Percentiles rank a stretch among this genome's conserved stretches.
phyloP scores from a whole-genome alignment of 2,329 filamentous ascomycete genomes.

The Xenoacremonium recifei region DNA sequence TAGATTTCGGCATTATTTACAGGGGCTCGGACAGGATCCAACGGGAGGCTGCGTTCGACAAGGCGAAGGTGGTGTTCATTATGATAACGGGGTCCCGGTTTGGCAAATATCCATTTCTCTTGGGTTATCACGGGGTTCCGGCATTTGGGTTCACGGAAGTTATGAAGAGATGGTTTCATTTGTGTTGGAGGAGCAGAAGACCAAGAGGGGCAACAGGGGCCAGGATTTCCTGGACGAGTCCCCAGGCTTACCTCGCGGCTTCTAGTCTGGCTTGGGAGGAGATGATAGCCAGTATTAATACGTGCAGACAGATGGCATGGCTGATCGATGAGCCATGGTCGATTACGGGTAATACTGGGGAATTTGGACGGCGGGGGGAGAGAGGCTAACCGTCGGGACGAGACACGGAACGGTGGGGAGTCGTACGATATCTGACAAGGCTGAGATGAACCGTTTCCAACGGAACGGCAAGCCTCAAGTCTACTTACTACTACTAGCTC shows the following conservation, averaged over 20 bases:
- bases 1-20: constrained; percentile 17
- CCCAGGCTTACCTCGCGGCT: too few species aligned
- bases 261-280: too few species aligned
- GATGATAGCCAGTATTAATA: too few species aligned
- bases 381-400: constrained; percentile 23
- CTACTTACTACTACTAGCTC: constrained; percentile 19
- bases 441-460: constrained; percentile 13
- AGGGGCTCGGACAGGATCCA: constrained; percentile 3
- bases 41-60: constrained; percentile 24
- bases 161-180: constrained; percentile 29
- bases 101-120: neutral
- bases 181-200: too few species aligned
- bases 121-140: constrained; percentile 18
- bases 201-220: neutral
- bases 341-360: constrained; percentile 29
- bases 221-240: too few species aligned
- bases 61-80: constrained; percentile 31
- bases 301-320: neutral
- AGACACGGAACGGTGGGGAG: constrained; percentile 18
- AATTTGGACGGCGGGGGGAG: constrained; percentile 8
- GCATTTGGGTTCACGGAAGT: constrained; percentile 25
- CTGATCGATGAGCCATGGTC: neutral
- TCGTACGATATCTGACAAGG: constrained; percentile 28
- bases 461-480: too few species aligned
- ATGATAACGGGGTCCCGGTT: constrained; percentile 28